Percentiles rank a stretch among this genome's conserved stretches.
phyloP scores from a whole-genome alignment of 106 monocot genomes.

The Iris macrosiphon region DNA sequence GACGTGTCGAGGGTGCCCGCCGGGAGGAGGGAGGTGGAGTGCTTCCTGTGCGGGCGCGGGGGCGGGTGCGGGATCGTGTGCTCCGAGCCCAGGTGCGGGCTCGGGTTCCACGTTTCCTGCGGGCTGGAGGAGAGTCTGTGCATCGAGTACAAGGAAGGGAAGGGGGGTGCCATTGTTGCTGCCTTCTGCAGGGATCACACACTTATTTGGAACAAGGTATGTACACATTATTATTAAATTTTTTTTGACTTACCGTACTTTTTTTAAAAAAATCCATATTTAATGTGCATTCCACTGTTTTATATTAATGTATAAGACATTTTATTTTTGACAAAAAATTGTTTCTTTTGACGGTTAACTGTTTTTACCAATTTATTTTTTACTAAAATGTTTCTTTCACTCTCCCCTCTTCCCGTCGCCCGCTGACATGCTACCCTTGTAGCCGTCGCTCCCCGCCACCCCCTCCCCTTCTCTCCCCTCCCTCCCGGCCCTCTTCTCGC shows the following conservation, averaged over 20 bases:
- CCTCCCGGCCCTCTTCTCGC: slow-evolving; percentile 4
- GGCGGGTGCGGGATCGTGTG: slow-evolving; percentile 71
- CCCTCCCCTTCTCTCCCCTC: not conserved
- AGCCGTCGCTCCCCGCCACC: not conserved
- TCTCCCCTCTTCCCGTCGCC: not conserved
- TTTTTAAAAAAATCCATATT: too few relatives aligned
- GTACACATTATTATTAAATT: not conserved
- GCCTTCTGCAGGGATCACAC: slow-evolving; percentile 77
- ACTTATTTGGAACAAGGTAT: slow-evolving; percentile 80
- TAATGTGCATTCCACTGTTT: too few relatives aligned
- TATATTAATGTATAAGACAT: too few relatives aligned
- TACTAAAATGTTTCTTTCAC: not conserved
- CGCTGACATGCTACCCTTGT: not conserved
- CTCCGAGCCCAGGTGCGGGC: slow-evolving; percentile 61
- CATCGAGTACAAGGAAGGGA: slow-evolving; percentile 70
- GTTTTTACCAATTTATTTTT: too few relatives aligned
- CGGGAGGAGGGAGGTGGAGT: slow-evolving; percentile 27
- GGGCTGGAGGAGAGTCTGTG: slow-evolving; percentile 51
- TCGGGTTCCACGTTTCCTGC: slow-evolving; percentile 77
- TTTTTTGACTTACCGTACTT: not conserved
- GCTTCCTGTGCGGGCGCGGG: slow-evolving; percentile 45
- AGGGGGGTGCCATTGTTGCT: slow-evolving; percentile 41
- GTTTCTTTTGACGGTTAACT: not conserved
- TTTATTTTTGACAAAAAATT: too few relatives aligned
- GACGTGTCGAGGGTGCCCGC: slow-evolving; percentile 58